Conservation (phyloP, 768 basidiomycete species). For the Trametes punicea region DNA sequence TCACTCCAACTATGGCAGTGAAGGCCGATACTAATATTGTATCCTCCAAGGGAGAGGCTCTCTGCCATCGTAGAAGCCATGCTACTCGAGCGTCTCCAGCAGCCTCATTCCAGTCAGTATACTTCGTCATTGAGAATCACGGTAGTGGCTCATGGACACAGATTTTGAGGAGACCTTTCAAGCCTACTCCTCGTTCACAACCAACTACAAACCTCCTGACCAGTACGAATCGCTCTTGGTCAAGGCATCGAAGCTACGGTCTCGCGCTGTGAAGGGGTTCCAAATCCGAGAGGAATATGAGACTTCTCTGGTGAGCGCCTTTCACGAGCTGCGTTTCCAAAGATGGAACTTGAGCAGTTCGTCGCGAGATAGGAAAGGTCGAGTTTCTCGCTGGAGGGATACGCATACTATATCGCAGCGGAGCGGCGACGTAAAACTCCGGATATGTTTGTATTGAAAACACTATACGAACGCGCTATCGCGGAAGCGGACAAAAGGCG, state of each 20-base stretch:
- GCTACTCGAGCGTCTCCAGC: slow-evolving; percentile 63
- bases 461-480: slow-evolving; percentile 72
- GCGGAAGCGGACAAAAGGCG: slow-evolving; percentile 62
- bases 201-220: slow-evolving; percentile 64
- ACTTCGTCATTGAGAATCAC: neutral
- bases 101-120: slow-evolving; percentile 70
- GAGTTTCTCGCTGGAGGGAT: slow-evolving; percentile 51
- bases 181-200: slow-evolving; percentile 87
- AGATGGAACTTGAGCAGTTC: too few species aligned
- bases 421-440: slow-evolving; percentile 62
- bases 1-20: neutral
- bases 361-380: slow-evolving; percentile 26
- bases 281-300: slow-evolving; percentile 65
- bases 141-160: slow-evolving; percentile 30
- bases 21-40: neutral
- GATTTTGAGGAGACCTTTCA: slow-evolving; percentile 80
- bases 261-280: slow-evolving; percentile 56
- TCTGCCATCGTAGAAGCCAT: slow-evolving; percentile 53
- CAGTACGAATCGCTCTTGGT: slow-evolving; percentile 79
- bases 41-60: slow-evolving; percentile 36
- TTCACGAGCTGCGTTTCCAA: too few species aligned
- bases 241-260: slow-evolving; percentile 69
- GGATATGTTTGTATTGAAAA: slow-evolving; percentile 52
- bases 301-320: slow-evolving; percentile 49
- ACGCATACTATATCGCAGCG: slow-evolving; percentile 56